phyloP scores from a whole-genome alignment of 2,329 filamentous ascomycete genomes.

The Aureobasidium vineae region DNA sequence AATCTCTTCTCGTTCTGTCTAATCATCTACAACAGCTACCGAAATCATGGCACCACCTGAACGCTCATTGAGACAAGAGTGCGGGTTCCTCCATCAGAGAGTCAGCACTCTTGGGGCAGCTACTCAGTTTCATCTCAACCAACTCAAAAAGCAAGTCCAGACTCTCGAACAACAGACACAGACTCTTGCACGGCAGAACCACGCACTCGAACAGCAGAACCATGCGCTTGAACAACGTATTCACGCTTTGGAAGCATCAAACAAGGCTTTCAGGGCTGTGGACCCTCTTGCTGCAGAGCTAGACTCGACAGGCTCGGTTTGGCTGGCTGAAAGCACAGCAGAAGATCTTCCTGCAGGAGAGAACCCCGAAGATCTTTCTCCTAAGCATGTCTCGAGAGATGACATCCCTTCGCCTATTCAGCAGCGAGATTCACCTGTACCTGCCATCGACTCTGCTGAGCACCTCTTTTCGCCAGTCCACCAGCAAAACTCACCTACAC shows the following conservation, averaged over 20 bases:
- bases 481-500: background rate
- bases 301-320: background rate
- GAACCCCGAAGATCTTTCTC: background rate
- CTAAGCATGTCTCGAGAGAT: no score
- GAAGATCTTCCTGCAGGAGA: background rate
- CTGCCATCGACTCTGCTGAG: background rate
- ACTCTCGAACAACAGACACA: background rate
- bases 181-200: background rate
- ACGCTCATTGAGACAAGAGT: background rate
- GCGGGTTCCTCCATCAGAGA: background rate
- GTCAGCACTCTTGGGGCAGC: background rate
- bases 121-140: background rate
- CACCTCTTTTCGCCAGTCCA: background rate
- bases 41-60: background rate
- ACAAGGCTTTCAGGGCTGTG: background rate
- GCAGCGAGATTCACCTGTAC: background rate
- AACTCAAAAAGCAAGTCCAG: background rate
- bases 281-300: background rate
- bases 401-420: background rate
- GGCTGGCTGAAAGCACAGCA: background rate
- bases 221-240: background rate
- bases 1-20: background rate
- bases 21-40: background rate
- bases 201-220: background rate
- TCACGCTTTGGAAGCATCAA: background rate